A percentile compares a stretch with the other conserved stretches of the same genome.
phyloP scores from a whole-genome alignment of 2,329 filamentous ascomycete genomes.

The Fusarium tricinctum region DNA sequence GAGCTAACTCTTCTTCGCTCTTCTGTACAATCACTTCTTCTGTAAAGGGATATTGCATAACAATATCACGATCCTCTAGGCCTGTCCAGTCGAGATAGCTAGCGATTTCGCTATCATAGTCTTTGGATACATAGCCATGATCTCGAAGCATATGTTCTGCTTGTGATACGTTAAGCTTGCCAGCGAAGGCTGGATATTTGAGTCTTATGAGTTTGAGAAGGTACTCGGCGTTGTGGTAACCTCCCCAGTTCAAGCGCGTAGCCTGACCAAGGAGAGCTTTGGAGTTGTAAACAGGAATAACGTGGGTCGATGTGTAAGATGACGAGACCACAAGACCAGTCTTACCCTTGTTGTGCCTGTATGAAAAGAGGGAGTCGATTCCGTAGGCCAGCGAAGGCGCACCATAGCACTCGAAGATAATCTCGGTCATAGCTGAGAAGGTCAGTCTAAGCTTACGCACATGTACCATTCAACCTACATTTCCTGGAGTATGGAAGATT shows the following conservation, averaged over 20 bases:
- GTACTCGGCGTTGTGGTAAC: conserved; percentile 90
- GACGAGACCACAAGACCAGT: conserved; percentile 92
- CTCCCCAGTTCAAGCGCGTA: conserved; percentile 94
- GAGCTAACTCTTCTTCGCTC: conserved; percentile 91
- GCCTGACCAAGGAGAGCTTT: conserved; percentile 89
- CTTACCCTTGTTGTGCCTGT: conserved; percentile 88
- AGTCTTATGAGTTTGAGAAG: conserved; percentile 88
- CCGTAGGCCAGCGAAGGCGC: conserved; percentile 93
- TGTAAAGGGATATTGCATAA: conserved; percentile 93
- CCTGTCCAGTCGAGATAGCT: conserved; percentile 91
- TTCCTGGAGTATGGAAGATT: conserved; percentile 90
- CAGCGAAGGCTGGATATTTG: conserved; percentile 91
- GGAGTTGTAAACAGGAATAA: conserved; percentile 91
- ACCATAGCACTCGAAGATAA: conserved; percentile 95
- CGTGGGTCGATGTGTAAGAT: conserved; percentile 92
- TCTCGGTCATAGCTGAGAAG: conserved; percentile 88
- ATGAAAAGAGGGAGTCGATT: conserved; percentile 97
- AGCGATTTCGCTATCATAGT: conserved; percentile 84
- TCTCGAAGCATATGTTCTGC: conserved; percentile 88
- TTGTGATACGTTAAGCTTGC: conserved; percentile 87
- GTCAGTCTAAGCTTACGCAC: conserved; percentile 38
- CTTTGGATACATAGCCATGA: conserved; percentile 88
- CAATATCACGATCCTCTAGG: conserved; percentile 87
- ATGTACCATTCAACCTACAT: conserved; percentile 67
- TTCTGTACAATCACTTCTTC: conserved; percentile 93